Conservation (phyloP, 768 basidiomycete species). For the Amanita molliuscula region DNA sequence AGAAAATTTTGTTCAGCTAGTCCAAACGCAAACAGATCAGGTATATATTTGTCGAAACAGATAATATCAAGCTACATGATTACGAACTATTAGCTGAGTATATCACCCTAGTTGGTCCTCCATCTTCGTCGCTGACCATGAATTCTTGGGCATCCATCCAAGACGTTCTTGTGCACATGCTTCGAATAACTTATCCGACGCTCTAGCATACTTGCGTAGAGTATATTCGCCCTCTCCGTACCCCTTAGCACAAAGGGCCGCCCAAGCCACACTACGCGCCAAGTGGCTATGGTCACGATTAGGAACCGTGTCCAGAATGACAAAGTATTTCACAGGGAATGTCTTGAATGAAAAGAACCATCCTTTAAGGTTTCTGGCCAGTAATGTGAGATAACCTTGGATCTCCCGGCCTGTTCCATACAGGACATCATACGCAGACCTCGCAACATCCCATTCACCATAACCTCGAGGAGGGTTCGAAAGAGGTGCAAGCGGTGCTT, state of each 20-base stretch:
- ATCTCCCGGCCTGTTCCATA: neutral
- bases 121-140: neutral
- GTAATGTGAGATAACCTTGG: neutral
- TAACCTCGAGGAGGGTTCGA: neutral
- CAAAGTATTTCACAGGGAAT: conserved; percentile 21
- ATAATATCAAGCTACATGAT: too few species aligned
- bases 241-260: conserved; percentile 18
- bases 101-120: neutral
- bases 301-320: conserved; percentile 15
- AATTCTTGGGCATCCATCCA: neutral
- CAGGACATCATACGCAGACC: neutral
- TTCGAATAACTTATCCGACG: conserved; percentile 7
- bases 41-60: too few species aligned
- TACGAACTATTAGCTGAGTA: too few species aligned
- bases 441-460: neutral
- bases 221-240: conserved; percentile 13
- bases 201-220: conserved; percentile 4
- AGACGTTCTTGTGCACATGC: conserved; percentile 9
- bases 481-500: neutral
- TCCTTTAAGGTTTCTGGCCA: neutral
- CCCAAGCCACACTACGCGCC: conserved; percentile 16
- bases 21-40: too few species aligned
- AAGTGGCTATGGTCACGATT: conserved; percentile 8
- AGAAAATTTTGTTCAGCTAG: too few species aligned
- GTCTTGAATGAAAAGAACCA: conserved; percentile 20